phyloP scores from a whole-genome alignment of 345 rosid genomes.

The Mercurialis annua region DNA sequence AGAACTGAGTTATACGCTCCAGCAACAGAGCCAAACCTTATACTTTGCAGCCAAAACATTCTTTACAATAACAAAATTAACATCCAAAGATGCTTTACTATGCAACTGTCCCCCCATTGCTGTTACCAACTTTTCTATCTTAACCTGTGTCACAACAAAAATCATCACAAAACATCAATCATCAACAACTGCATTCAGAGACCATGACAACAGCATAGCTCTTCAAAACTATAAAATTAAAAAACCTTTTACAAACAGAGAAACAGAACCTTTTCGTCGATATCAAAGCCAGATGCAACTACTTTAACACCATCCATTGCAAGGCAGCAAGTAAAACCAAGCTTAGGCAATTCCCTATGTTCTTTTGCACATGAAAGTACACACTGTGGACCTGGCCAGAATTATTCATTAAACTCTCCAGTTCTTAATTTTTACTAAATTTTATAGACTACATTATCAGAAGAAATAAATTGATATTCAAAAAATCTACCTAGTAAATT shows the following conservation, averaged over 20 bases:
- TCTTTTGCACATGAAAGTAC: conserved; percentile 88
- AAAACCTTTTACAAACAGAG: not conserved
- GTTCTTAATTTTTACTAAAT: not conserved
- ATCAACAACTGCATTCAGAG: too few relatives aligned
- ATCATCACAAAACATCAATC: not conserved
- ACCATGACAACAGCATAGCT: too few relatives aligned
- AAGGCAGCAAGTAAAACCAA: conserved; percentile 81
- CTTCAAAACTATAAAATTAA: not conserved
- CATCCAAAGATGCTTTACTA: conserved; percentile 59
- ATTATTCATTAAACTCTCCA: conserved; percentile 11
- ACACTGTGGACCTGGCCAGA: conserved; percentile 75
- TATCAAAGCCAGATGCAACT: conserved; percentile 82
- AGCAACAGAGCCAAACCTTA: conserved; percentile 51
- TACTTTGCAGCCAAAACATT: conserved; percentile 91
- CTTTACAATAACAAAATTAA: conserved; percentile 80
- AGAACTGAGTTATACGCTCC: not conserved
- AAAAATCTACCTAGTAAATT: conserved; percentile 63
- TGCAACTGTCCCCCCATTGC: conserved; percentile 82
- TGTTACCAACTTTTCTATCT: conserved; percentile 66
- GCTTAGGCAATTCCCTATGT: conserved; percentile 64
- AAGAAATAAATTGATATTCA: not conserved
- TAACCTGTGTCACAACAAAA: conserved; percentile 47
- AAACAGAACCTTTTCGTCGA: conserved; percentile 62
- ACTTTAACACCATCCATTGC: conserved; percentile 92
- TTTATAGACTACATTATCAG: not conserved